These are phyloP conservation scores for Coemansia pectinata DNA, from an alignment of 192 early-diverging fungal genomes.

Conservation along the genomic window DNA sequence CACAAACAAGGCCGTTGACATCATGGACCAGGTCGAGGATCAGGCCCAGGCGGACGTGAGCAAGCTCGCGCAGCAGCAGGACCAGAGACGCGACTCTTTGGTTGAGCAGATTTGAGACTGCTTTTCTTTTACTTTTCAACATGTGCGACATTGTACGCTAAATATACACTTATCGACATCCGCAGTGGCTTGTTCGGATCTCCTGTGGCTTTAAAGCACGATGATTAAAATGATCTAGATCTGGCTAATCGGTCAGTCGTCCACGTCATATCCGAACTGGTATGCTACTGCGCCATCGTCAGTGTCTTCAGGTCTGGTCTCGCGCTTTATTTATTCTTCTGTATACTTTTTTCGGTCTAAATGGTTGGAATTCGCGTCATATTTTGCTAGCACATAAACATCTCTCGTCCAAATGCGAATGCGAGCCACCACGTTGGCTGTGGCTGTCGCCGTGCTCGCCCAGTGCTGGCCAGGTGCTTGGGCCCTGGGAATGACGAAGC, in stretches of 20 bases:
- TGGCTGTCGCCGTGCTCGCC: constrained; percentile 9
- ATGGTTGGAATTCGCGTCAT: neutral
- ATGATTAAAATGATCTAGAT: neutral
- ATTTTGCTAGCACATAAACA: neutral
- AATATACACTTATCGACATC: neutral
- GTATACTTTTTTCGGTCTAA: neutral
- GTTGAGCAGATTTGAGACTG: constrained; percentile 9
- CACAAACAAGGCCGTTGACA: neutral
- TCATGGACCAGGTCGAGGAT: neutral
- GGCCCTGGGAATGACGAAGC: constrained; percentile 36
- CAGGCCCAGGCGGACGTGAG: neutral
- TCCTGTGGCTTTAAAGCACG: neutral
- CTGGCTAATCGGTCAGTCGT: neutral
- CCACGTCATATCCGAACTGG: neutral
- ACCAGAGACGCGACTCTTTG: constrained; percentile 20
- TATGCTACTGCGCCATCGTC: neutral
- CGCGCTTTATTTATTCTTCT: neutral
- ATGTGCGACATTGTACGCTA: neutral
- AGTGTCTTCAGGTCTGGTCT: neutral
- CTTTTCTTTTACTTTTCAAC: neutral
- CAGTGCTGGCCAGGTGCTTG: constrained; percentile 7
- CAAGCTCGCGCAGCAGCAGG: constrained; percentile 27
- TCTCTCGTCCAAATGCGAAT: constrained; percentile 9
- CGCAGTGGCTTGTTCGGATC: neutral
- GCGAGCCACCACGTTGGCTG: constrained; percentile 8